Percentiles rank a stretch among this genome's conserved stretches.
Evolutionary conservation across 192 early-diverging fungal species (phyloP).

Genomic region (Podila minutissima): DNA sequence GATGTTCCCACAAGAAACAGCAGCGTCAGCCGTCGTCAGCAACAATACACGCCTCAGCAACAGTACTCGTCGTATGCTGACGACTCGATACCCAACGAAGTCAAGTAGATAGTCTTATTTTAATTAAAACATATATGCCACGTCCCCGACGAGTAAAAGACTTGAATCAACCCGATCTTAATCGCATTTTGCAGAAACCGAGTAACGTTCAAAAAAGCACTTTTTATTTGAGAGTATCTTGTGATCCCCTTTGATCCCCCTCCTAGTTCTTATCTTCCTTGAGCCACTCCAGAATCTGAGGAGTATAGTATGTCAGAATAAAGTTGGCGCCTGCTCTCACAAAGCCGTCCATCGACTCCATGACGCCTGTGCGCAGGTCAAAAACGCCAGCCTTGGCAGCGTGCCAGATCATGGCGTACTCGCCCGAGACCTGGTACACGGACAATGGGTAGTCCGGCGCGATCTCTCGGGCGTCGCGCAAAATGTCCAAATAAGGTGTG

Average conservation of each 20-base stretch:
- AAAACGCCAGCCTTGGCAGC: conserved; percentile 87
- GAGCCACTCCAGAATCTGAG: conserved; percentile 92
- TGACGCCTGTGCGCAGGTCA: conserved; percentile 82
- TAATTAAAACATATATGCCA: too few relatives aligned
- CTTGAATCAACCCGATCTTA: too few relatives aligned
- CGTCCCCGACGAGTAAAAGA: too few relatives aligned
- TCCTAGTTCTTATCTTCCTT: conserved; percentile 52
- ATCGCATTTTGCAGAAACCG: too few relatives aligned
- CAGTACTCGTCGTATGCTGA: neutral
- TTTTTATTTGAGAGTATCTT: neutral
- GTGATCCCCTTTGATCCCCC: neutral
- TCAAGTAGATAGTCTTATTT: neutral
- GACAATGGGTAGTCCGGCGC: conserved; percentile 91
- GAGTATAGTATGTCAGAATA: conserved; percentile 97
- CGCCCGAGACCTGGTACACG: conserved; percentile 95
- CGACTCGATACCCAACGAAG: neutral
- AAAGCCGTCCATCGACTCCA: conserved; percentile 86
- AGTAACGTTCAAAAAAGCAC: conserved; percentile 6
- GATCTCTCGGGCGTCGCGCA: conserved; percentile 83
- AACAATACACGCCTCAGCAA: neutral
- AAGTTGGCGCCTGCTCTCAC: conserved; percentile 92
- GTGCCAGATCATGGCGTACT: conserved; percentile 87
- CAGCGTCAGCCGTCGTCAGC: neutral
- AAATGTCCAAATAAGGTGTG: conserved; percentile 93
- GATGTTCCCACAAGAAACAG: neutral